A percentile compares a stretch with the other conserved stretches of the same genome.
phyloP scores from a whole-genome alignment of 192 early-diverging fungal species.

The Bifiguratus adelaidae region DNA sequence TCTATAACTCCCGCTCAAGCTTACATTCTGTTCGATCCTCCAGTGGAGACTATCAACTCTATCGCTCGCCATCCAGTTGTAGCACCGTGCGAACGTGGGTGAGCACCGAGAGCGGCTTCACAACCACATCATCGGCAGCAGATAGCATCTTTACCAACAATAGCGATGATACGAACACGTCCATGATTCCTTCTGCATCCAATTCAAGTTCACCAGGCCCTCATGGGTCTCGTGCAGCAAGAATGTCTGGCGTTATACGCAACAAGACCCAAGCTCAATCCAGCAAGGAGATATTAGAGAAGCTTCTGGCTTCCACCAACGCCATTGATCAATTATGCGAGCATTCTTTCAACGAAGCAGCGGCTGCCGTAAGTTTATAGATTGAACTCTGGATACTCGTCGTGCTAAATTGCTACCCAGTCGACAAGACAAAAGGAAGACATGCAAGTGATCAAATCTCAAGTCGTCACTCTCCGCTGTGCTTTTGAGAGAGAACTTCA shows the following conservation, averaged over 20 bases:
- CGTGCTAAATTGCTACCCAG: neutral
- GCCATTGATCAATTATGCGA: neutral
- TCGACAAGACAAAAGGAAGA: neutral
- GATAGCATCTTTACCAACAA: too few species aligned
- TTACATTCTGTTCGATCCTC: neutral
- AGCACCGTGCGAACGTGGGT: neutral
- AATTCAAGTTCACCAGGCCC: neutral
- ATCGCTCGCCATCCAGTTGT: neutral
- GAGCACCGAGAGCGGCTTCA: neutral
- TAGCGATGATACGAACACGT: neutral
- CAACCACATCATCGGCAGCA: neutral
- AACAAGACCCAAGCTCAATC: too few species aligned
- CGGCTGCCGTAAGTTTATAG: too few species aligned
- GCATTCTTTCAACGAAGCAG: neutral
- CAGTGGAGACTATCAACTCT: neutral
- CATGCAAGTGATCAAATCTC: neutral
- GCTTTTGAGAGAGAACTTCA: neutral
- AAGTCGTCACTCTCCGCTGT: neutral
- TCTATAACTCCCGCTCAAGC: too few species aligned
- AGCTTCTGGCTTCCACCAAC: neutral
- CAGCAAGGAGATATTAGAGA: too few species aligned
- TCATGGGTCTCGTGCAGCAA: too few species aligned
- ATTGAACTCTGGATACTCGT: too few species aligned
- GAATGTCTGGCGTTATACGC: too few species aligned
- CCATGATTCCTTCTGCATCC: neutral